Percentiles rank a stretch among this genome's conserved stretches.
phyloP scores from a whole-genome alignment of 1,284 basidiomycete genomes.

The Puccinia horiana region DNA sequence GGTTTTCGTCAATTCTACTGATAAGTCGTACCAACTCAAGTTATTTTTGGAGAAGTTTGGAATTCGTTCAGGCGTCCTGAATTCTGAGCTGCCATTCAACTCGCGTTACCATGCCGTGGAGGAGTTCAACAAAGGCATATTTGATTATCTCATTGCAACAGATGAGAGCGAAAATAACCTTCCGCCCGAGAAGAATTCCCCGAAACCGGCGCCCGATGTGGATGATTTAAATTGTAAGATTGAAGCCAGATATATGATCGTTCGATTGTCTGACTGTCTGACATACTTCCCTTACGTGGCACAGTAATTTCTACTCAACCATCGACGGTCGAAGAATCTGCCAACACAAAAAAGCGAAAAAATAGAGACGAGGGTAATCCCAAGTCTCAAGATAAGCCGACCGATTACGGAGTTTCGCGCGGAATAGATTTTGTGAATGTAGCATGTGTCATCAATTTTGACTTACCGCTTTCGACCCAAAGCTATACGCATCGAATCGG shows the following conservation, averaged over 20 bases:
- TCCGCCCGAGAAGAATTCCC: constrained; percentile 59
- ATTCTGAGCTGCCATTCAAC: constrained; percentile 92
- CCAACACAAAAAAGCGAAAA: constrained; percentile 52
- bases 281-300: not conserved
- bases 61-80: constrained; percentile 92
- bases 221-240: constrained; percentile 51
- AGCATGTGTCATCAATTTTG: constrained; percentile 97
- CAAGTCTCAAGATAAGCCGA: constrained; percentile 56
- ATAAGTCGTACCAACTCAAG: constrained; percentile 89
- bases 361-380: constrained; percentile 51
- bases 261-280: not conserved
- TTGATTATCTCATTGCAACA: constrained; percentile 97
- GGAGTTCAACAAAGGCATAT: constrained; percentile 97
- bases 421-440: constrained; percentile 98
- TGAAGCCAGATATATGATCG: not conserved
- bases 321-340: constrained; percentile 51
- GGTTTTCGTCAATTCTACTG: constrained; percentile 95
- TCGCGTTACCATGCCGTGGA: constrained; percentile 95
- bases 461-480: constrained; percentile 82
- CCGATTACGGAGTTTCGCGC: constrained; percentile 90
- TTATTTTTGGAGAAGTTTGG: constrained; percentile 98
- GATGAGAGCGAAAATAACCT: constrained; percentile 72
- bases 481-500: constrained; percentile 96
- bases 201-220: constrained; percentile 53
- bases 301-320: constrained; percentile 55